Evolutionary conservation across 768 basidiomycete genomes (phyloP).

Genomic region (Amanita subjunquillea): DNA sequence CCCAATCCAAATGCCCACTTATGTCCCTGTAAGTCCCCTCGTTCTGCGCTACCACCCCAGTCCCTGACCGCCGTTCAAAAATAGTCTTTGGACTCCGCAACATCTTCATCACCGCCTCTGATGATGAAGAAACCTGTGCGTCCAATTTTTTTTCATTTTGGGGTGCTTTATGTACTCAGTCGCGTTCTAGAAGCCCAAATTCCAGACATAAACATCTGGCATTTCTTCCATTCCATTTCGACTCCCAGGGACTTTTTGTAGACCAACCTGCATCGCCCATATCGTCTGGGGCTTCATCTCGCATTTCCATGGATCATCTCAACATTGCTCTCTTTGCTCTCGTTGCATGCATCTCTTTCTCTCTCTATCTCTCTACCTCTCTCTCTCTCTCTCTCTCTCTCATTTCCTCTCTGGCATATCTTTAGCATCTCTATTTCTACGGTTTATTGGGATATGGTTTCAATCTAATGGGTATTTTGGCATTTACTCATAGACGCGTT

Average conservation of each 20-base stretch:
- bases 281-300: not conserved
- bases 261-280: not conserved
- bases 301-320: slow-evolving; percentile 8
- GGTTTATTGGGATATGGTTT: slow-evolving; percentile 10
- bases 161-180: not conserved
- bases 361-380: not conserved
- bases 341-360: slow-evolving; percentile 12
- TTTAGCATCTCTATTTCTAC: slow-evolving; percentile 11
- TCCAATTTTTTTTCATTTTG: slow-evolving; percentile 6
- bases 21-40: slow-evolving; percentile 25
- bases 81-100: slow-evolving; percentile 3
- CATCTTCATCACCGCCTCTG: slow-evolving; percentile 28
- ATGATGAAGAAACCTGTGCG: slow-evolving; percentile 50
- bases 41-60: not conserved
- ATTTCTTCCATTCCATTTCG: not conserved
- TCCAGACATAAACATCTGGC: slow-evolving; percentile 13
- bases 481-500: slow-evolving; percentile 13
- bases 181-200: slow-evolving; percentile 17
- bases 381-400: not conserved
- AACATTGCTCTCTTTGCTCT: slow-evolving; percentile 12
- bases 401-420: slow-evolving; percentile 2
- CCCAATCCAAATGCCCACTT: slow-evolving; percentile 17
- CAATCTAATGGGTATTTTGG: slow-evolving; percentile 14
- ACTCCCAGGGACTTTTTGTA: slow-evolving; percentile 5
- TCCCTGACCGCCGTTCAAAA: not conserved